Evolutionary conservation across 805 yeast species (phyloP).

Genomic region (Sungouiozyma ichnusensis): DNA sequence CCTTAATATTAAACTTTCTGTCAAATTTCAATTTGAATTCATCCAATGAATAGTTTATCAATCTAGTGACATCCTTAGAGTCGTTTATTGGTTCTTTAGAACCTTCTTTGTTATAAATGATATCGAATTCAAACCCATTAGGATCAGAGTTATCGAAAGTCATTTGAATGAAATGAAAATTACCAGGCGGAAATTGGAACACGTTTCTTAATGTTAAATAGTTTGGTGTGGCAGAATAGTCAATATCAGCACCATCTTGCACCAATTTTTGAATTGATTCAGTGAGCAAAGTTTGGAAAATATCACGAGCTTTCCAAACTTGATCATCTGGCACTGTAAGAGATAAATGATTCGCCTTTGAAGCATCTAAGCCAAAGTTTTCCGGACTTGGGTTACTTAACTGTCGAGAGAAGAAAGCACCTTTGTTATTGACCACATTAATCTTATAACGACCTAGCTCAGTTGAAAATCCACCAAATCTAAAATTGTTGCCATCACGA

Average conservation of each 20-base stretch:
- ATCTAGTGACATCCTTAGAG: slow-evolving; percentile 11
- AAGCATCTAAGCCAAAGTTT: slow-evolving; percentile 46
- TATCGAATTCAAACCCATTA: slow-evolving; percentile 53
- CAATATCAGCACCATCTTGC: slow-evolving; percentile 11
- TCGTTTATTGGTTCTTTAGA: slow-evolving; percentile 32
- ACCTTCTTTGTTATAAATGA: slow-evolving; percentile 40
- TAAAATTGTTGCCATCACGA: slow-evolving; percentile 14
- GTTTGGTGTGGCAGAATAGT: slow-evolving; percentile 30
- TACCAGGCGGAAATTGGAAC: slow-evolving; percentile 51
- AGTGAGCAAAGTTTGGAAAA: slow-evolving; percentile 57
- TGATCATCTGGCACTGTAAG: slow-evolving; percentile 60
- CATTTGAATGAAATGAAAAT: slow-evolving; percentile 70
- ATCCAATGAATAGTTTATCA: slow-evolving; percentile 15
- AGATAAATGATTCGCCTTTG: slow-evolving; percentile 53
- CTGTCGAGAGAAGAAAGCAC: slow-evolving; percentile 19
- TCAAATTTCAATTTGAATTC: slow-evolving; percentile 37
- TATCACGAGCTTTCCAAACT: slow-evolving; percentile 70
- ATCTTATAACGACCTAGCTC: slow-evolving; percentile 61
- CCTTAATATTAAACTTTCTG: slow-evolving; percentile 36
- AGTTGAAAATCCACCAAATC: slow-evolving; percentile 42
- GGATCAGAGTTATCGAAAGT: slow-evolving; percentile 47
- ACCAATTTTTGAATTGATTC: slow-evolving; percentile 49
- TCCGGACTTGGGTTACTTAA: too few relatives aligned
- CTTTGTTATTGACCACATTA: slow-evolving; percentile 46
- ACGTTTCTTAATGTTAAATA: slow-evolving; percentile 47